These are phyloP conservation scores for Astrocystis sublimbata DNA, from an alignment of 495 filamentous ascomycete species.

Conservation along the genomic window DNA sequence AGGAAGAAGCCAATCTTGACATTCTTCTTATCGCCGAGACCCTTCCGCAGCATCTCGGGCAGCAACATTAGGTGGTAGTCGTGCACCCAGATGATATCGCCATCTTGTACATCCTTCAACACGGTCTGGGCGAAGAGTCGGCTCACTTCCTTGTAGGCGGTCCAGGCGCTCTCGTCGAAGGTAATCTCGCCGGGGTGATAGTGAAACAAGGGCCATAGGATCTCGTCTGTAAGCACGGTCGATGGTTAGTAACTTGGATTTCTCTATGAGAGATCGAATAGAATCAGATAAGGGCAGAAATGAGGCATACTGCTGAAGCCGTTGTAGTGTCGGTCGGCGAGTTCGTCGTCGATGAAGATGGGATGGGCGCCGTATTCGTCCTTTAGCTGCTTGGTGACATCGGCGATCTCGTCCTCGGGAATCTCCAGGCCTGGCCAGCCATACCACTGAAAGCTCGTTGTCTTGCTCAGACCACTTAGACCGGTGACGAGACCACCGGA, in stretches of 20 bases:
- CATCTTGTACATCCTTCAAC: conserved; percentile 68
- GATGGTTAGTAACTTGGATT: background rate
- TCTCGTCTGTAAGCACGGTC: conserved; percentile 64
- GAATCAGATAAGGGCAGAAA: no score
- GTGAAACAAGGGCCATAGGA: conserved; percentile 94
- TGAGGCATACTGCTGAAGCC: conserved; percentile 70
- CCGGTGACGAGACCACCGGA: conserved; percentile 93
- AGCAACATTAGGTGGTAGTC: conserved; percentile 96
- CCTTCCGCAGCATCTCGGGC: conserved; percentile 80
- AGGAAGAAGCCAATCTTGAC: conserved; percentile 94
- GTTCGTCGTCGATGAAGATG: conserved; percentile 75
- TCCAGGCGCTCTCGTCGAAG: conserved; percentile 85
- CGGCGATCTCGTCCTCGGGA: conserved; percentile 66
- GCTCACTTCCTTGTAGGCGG: conserved; percentile 84
- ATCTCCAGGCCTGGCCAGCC: conserved; percentile 93
- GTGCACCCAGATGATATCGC: conserved; percentile 91
- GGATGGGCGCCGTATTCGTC: conserved; percentile 73
- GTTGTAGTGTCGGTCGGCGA: conserved; percentile 82
- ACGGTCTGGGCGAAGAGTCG: conserved; percentile 80
- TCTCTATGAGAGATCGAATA: no score
- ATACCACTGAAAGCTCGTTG: conserved; percentile 95
- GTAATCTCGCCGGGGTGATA: conserved; percentile 93
- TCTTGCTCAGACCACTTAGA: conserved; percentile 83
- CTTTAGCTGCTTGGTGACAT: conserved; percentile 67
- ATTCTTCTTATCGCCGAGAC: conserved; percentile 68